Base-by-base conservation (phyloP, 768 basidiomycete genomes). In the Termitomyces sp. region DNA sequence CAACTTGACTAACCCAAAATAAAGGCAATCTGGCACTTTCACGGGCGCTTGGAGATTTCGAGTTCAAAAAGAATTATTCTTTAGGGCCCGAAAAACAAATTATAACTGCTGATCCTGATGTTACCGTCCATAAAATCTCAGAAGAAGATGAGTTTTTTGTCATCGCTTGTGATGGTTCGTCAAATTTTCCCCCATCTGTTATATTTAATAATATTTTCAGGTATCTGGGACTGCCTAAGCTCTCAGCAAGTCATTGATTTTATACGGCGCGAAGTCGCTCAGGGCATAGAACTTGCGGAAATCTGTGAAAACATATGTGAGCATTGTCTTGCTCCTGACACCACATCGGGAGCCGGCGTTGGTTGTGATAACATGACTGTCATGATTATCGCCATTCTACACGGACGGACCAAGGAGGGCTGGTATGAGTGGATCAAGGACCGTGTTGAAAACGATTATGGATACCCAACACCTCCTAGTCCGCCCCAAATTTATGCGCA, bases 301-400 rank as follows among this genome's bases (percentile, higher is more conserved):
- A 92, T 98, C 59, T 85, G 89, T 66, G 93, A 96, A 72, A 81
- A 85, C 67, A 86, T 98, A 64, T 96, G 95, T 73, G 89, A 93
- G 59, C 88, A 90, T 65, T 98, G 97, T 68, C 81, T 98, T 49
- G 95, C 97, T 24, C 95, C 95, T 1, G 94, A 97, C 70, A 91
- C 92, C 1, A 88, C 89, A 24, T 90, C 90, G 37, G 92, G 91
- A 50, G 85, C 86, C 46, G 97, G 97, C 13, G 92, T 98, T 62
- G 97, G 97, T 20, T 98, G 96, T 71, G 97, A 99, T 76, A 98
- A 99, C 77, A 99, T 99, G 97, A 99, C 97, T 0, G 78, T 97
- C 51, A 81, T 98, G 65, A 84, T 99, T 54, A 82, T 98, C 58
- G 97, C 93, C 7, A 72, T 99, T 47, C 81, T 95, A 34, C 82